Base-by-base conservation (phyloP, 2,329 filamentous ascomycete species). In the Claviceps fusiformis region DNA sequence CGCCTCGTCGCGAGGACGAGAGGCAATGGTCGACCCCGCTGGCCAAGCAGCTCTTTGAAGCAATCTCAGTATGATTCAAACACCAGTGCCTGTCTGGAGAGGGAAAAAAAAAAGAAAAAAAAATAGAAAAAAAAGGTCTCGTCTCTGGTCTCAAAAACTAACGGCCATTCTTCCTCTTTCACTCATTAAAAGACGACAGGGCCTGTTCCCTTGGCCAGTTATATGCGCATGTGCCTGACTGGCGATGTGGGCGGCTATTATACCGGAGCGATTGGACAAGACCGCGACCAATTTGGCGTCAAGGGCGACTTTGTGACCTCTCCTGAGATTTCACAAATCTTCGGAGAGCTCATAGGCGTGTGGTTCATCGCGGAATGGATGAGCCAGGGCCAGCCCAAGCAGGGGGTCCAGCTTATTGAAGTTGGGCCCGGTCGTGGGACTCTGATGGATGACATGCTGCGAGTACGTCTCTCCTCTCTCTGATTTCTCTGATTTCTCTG, bases 291-390 rank as follows among this genome's bases (percentile, higher is more conserved):
- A 59, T 98, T 98, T 63, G 93, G 93, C n/a, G 75, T 81, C 55
- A 87, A 89, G 65, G 93, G 93, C 31, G 93, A 98, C 70, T 98
- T 98, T 66, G 86, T 97, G 53, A 98, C 93, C 0, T 96, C 91
- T 0, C 93, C 93, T 0, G 93, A 98, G 70, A 97, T 98, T 63
- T 96, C 91, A 0, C 93, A 97, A 67, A 80, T 97, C 13, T 98
- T 98, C 71, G 93, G 93, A 29, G 93, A 98, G 72, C 77, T 98
- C 33, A 77, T 97, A 55, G 93, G 89, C 5, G 81, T 98, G 62
- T 98, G 93, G 93, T 85, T 95, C 58, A 85, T 97, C 53, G 85
- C 92, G 46, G 93, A 98, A 75, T 98, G 93, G 92, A 87, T 97
- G 68, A 86, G 87, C 45, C 93, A 98, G 68, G 91, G 90, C 17